Evolutionary conservation across 2,329 filamentous ascomycete genomes (phyloP), one percentile per base, ranked within the genome.

Genomic region (Arthrobotrys musiformis): DNA sequence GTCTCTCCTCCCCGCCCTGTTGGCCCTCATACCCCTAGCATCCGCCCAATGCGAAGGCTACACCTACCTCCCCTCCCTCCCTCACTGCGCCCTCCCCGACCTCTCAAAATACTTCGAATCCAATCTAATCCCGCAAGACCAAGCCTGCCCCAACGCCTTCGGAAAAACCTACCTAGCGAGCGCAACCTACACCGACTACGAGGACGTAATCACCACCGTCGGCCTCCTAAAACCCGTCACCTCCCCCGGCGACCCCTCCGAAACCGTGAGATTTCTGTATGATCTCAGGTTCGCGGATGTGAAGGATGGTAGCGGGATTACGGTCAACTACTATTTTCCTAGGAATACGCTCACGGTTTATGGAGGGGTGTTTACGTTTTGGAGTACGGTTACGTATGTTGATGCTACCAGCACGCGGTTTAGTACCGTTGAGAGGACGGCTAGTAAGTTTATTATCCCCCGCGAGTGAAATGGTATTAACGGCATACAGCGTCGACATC

Each of bases 201-300:
- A 50, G 35, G 28, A 26, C 26, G 62, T 66, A 42, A 19, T 66
- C 19, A 35, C 26, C 4, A 54, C 62, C 11, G 37, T 40, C 3
- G 30, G 35, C 2, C 15, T 46, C 0, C 19, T 40, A 7, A 66
- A 35, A 30, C 37, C 30, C 4, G 62, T 66, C 0, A 66, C 30
- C 3, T 52, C 62, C 0, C 48, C 48, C 1, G 28, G 33, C 1
- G 19, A 66, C 28, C 62, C 62, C 11, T n/a, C 30, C 7, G 40
- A 48, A 33, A 66, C 62, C 5, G 44, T 66, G 6, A 52, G 35
- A 19, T 66, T 66, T 26, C 42, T 66, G 22, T 66, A 66, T n/a
- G 26, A 66, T 40, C 17, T 66, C 4, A 15, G 24, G 24, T 66
- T 54, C 28, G 17, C 7, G n/a, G 9, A 37, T 22, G 54, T 26